Evolutionary conservation across 1,284 basidiomycete species (phyloP).

Genomic region (Leccinum griseonigrum): DNA sequence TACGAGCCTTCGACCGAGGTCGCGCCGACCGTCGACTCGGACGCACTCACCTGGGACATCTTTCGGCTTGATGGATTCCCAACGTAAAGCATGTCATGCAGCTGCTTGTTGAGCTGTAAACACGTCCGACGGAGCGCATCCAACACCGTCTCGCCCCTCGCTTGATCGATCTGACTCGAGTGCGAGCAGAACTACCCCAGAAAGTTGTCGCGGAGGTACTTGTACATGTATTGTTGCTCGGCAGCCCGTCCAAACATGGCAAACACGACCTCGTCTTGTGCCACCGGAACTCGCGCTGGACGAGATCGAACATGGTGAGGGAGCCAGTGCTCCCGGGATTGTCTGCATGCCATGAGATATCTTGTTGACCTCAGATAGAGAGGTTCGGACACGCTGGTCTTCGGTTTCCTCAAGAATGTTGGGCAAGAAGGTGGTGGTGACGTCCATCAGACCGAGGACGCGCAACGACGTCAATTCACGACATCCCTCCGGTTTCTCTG

Average conservation of each 20-base stretch:
- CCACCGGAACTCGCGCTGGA: conserved; percentile 82
- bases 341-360: conserved; percentile 99
- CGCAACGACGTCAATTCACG: conserved; percentile 72
- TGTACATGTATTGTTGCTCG: conserved; percentile 66
- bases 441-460: conserved; percentile 96
- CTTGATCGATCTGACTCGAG: conserved; percentile 42
- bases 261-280: conserved; percentile 84
- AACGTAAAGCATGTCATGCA: conserved; percentile 63
- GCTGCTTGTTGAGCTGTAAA: conserved; percentile 77
- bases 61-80: conserved; percentile 52
- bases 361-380: conserved; percentile 85
- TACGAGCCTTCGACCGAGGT: conserved; percentile 41
- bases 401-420: conserved; percentile 90
- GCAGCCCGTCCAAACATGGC: conserved; percentile 91
- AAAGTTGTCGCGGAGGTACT: conserved; percentile 83
- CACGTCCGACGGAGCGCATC: conserved; percentile 88
- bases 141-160: conserved; percentile 49
- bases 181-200: conserved; percentile 58
- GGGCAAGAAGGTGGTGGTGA: conserved; percentile 80
- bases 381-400: conserved; percentile 90
- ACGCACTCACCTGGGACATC: conserved; percentile 51
- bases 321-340: conserved; percentile 80
- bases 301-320: conserved; percentile 90
- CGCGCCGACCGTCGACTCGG: conserved; percentile 34
- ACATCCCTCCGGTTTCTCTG: conserved; percentile 20